Evolutionary conservation across 805 yeast genomes (phyloP).

Genomic region (Starmera pachycereana): DNA sequence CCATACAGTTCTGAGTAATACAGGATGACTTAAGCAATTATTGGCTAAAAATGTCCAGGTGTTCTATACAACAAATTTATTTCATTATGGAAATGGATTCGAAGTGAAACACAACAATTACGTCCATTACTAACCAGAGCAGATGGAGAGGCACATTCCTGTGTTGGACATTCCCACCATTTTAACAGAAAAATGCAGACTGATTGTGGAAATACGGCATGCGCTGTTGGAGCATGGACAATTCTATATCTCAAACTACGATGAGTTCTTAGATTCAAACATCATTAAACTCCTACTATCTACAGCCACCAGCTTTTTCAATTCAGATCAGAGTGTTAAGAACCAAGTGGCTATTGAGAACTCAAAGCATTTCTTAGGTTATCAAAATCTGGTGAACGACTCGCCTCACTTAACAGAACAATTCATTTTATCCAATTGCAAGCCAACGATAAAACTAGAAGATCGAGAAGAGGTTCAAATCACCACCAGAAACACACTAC

Average conservation of each 20-base stretch:
- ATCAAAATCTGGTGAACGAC: neutral
- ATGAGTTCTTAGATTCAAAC: conserved; percentile 19
- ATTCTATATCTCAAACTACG: conserved; percentile 24
- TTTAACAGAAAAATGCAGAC: conserved; percentile 1
- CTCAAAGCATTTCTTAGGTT: neutral
- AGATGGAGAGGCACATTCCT: conserved; percentile 6
- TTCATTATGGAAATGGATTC: neutral
- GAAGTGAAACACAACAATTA: neutral
- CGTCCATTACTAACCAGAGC: neutral
- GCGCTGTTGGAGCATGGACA: conserved; percentile 32
- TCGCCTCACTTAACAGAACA: neutral
- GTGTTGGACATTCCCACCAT: conserved; percentile 8
- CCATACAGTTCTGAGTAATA: too few relatives aligned
- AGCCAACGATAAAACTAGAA: conserved; percentile 19
- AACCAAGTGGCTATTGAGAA: conserved; percentile 22
- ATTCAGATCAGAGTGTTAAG: conserved; percentile 20
- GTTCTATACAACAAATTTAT: neutral
- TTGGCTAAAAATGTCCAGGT: too few relatives aligned
- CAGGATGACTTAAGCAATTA: too few relatives aligned
- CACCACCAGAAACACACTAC: conserved; percentile 21
- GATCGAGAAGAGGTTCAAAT: conserved; percentile 23
- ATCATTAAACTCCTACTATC: conserved; percentile 17
- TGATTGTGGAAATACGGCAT: conserved; percentile 18
- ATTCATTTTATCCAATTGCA: conserved; percentile 18
- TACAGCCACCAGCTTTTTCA: conserved; percentile 22